A percentile compares a stretch with the other conserved stretches of the same genome.
phyloP scores from a whole-genome alignment of 1,284 basidiomycete genomes.

The Sporisorium graminicola region DNA sequence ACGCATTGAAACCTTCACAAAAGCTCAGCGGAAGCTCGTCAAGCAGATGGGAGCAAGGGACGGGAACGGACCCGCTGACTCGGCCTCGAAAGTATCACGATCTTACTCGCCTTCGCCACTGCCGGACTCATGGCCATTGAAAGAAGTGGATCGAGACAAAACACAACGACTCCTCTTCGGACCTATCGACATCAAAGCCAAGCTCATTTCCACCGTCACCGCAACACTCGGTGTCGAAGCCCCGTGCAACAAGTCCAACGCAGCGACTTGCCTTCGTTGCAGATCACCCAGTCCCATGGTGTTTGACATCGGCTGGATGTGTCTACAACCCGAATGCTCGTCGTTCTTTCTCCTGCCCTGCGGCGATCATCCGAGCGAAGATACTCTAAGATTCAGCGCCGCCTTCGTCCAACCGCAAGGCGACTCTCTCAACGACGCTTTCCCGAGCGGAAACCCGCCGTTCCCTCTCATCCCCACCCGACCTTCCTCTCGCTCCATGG shows the following conservation, averaged over 20 bases:
- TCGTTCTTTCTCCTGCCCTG: conserved; percentile 30
- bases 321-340: conserved; percentile 31
- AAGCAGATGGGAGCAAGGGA: conserved; percentile 15
- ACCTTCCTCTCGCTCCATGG: conserved; percentile 15
- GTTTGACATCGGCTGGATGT: conserved; percentile 46
- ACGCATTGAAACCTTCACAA: conserved; percentile 19
- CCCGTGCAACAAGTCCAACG: conserved; percentile 17
- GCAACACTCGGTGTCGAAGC: neutral
- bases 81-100: neutral
- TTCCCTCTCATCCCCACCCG: conserved; percentile 25
- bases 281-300: conserved; percentile 18
- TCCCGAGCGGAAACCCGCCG: conserved; percentile 16
- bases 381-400: conserved; percentile 7
- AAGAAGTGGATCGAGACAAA: neutral
- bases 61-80: neutral
- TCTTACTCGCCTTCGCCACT: neutral
- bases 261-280: conserved; percentile 26
- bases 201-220: conserved; percentile 18
- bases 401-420: conserved; percentile 21
- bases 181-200: conserved; percentile 1
- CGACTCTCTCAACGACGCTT: conserved; percentile 11
- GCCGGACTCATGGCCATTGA: neutral
- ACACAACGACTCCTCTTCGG: conserved; percentile 21
- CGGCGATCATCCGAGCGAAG: neutral
- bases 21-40: conserved; percentile 12